phyloP scores from a whole-genome alignment of 2,329 filamentous ascomycete genomes.

The Colletotrichum caudatum region DNA sequence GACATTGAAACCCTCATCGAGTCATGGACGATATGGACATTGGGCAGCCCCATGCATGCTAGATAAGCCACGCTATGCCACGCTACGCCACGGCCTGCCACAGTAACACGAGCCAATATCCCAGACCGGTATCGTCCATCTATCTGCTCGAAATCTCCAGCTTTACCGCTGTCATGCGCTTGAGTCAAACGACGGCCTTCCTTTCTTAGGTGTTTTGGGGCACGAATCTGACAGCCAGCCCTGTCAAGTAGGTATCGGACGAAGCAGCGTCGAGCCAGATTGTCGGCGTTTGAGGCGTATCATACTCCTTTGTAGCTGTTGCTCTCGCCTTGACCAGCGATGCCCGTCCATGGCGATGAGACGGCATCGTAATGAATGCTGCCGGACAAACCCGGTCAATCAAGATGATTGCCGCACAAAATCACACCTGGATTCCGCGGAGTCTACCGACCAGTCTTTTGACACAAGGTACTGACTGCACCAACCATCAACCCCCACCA shows the following conservation, averaged over 20 bases:
- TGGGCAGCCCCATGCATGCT: slow-evolving; percentile 7
- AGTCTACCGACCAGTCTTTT: neutral
- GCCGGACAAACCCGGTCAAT: slow-evolving; percentile 21
- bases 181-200: slow-evolving; percentile 30
- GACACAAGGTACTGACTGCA: neutral
- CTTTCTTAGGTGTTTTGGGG: slow-evolving; percentile 24
- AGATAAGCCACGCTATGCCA: slow-evolving; percentile 9
- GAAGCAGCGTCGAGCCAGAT: slow-evolving; percentile 23
- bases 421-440: neutral
- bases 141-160: slow-evolving; percentile 20
- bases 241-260: slow-evolving; percentile 27
- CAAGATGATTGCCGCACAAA: neutral
- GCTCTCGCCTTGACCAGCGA: slow-evolving; percentile 1
- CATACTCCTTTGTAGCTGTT: neutral
- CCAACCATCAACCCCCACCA: neutral
- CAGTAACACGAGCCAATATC: slow-evolving; percentile 13
- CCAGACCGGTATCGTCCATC: slow-evolving; percentile 13
- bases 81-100: slow-evolving; percentile 9
- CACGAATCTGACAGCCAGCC: neutral
- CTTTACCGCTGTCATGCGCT: slow-evolving; percentile 35
- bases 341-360: neutral
- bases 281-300: slow-evolving; percentile 1
- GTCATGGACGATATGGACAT: slow-evolving; percentile 24
- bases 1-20: slow-evolving; percentile 34
- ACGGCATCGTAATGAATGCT: neutral